Percentiles rank a stretch among this genome's conserved stretches.
Conservation (phyloP, 2,329 filamentous ascomycete species). For the Pseudogymnoascus pannorum region DNA sequence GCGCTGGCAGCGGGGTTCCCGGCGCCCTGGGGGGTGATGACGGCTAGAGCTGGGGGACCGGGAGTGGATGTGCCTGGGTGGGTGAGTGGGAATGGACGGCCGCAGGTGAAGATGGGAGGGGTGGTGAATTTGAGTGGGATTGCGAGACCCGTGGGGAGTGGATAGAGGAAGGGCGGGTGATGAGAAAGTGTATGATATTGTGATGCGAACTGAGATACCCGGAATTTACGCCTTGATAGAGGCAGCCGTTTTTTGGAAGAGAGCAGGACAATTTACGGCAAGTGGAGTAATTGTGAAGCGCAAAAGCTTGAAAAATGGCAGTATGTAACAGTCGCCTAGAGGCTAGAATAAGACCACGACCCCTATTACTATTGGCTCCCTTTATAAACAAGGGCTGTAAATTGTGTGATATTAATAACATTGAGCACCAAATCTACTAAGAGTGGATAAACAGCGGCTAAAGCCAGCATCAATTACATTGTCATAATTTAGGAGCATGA, state of each 20-base stretch:
- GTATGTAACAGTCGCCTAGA: background rate
- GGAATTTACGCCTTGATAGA: background rate
- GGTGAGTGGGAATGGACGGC: slow-evolving; percentile 42
- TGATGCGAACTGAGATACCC: background rate
- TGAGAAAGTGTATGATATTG: background rate
- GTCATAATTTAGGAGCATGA: background rate
- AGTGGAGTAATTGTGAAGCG: background rate
- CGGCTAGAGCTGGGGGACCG: slow-evolving; percentile 49
- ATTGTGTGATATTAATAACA: background rate
- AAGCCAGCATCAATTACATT: background rate
- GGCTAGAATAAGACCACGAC: background rate
- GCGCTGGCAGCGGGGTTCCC: slow-evolving; percentile 70
- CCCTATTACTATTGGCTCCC: no score
- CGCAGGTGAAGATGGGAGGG: slow-evolving; percentile 36
- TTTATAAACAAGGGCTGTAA: background rate
- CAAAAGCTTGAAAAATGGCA: background rate
- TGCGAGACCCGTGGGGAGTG: slow-evolving; percentile 41
- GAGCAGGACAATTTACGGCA: background rate
- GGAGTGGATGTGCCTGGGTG: slow-evolving; percentile 62
- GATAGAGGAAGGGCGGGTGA: background rate
- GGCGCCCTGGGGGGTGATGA: slow-evolving; percentile 61
- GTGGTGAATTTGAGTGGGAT: slow-evolving; percentile 49
- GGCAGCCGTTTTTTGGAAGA: background rate
- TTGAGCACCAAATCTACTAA: background rate
- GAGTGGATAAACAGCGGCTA: background rate